Evolutionary conservation across 345 rosid species (phyloP).

Genomic region (Diplotaxis tenuifolia): DNA sequence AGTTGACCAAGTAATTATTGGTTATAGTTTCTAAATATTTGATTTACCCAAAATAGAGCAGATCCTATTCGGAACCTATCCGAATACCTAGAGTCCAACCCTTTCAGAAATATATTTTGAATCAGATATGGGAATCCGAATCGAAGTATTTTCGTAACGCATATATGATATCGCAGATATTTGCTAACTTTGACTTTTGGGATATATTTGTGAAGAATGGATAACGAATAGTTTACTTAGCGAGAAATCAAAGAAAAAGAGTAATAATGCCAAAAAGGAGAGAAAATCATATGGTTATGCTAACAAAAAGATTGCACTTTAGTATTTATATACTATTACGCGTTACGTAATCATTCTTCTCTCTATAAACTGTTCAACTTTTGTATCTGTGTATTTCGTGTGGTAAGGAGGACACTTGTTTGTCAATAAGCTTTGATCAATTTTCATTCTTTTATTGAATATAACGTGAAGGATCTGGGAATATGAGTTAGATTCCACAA

Average conservation of each 20-base stretch:
- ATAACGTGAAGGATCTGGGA: background rate
- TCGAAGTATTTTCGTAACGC: background rate
- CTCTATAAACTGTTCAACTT: background rate
- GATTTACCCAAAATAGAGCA: no score
- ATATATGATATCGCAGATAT: background rate
- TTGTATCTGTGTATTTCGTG: background rate
- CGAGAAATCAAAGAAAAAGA: background rate
- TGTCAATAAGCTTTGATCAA: constrained; percentile 4
- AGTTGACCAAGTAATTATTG: no score
- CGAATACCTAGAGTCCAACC: no score
- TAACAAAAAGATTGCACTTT: constrained; percentile 5
- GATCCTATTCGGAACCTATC: no score
- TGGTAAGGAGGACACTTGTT: background rate
- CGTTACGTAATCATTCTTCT: background rate
- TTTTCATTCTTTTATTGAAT: background rate
- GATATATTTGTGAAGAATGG: background rate
- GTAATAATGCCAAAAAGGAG: background rate
- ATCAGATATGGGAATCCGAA: background rate
- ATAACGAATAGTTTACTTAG: background rate
- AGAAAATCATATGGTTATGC: constrained; percentile 12
- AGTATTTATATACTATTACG: background rate
- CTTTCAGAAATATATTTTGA: background rate
- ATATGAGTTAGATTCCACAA: background rate
- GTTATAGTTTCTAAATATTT: no score
- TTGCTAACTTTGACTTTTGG: background rate